Conservation (phyloP, 257 asterid species). For the Solanum microdontum region DNA sequence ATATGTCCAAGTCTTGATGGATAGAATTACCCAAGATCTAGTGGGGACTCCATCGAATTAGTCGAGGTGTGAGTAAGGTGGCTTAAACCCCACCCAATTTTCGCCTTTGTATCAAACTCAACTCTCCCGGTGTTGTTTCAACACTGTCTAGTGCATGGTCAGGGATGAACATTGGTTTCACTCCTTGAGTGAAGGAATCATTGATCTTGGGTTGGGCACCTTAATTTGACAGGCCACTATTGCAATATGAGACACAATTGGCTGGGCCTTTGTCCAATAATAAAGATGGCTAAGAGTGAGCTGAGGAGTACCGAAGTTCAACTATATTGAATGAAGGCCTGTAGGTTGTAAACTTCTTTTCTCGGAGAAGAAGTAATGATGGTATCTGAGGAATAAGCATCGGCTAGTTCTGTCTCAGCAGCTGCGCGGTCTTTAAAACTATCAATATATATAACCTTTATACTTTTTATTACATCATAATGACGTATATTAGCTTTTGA, state of each 20-base stretch:
- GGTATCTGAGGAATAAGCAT: neutral
- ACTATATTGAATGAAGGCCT: neutral
- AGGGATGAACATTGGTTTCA: neutral
- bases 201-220: neutral
- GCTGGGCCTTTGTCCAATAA: neutral
- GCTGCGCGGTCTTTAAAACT: neutral
- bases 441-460: neutral
- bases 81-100: neutral
- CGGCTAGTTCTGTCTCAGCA: neutral
- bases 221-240: neutral
- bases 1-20: neutral
- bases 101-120: neutral
- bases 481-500: neutral
- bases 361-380: neutral
- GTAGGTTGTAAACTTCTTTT: neutral
- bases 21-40: neutral
- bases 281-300: neutral
- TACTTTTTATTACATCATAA: no score
- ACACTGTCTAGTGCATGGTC: neutral
- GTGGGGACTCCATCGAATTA: neutral
- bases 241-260: neutral
- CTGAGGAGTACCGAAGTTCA: neutral
- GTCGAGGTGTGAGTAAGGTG: neutral
- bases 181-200: neutral
- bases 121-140: neutral